These are phyloP conservation scores for Neofusicoccum ribis DNA, from an alignment of 2,329 filamentous ascomycete species.

Conservation along the genomic window DNA sequence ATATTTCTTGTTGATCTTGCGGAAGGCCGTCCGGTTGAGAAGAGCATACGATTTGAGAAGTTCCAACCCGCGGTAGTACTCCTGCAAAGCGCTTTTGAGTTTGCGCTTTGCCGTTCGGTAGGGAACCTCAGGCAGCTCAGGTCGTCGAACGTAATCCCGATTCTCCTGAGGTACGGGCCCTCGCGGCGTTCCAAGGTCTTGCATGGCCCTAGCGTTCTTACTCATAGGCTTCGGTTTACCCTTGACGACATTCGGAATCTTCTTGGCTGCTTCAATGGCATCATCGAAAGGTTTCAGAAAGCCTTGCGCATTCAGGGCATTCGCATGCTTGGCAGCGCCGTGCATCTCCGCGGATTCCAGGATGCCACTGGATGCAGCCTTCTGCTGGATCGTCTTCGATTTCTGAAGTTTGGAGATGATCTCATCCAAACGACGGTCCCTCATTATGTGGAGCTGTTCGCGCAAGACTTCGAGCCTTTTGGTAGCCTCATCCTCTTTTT, in stretches of 20 bases:
- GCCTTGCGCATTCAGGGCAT: neutral
- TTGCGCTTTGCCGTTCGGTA: slow-evolving; percentile 89
- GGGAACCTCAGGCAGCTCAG: slow-evolving; percentile 59
- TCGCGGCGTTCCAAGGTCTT: slow-evolving; percentile 37
- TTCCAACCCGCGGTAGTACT: slow-evolving; percentile 90
- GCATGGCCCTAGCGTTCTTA: slow-evolving; percentile 24
- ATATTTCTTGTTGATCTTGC: slow-evolving; percentile 98
- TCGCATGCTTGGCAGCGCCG: neutral
- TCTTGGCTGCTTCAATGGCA: slow-evolving; percentile 39
- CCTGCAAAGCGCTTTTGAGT: slow-evolving; percentile 85
- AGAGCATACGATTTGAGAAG: slow-evolving; percentile 88
- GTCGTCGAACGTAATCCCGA: slow-evolving; percentile 45
- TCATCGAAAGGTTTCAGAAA: slow-evolving; percentile 26
- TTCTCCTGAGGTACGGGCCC: slow-evolving; percentile 44
- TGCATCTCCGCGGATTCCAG: neutral
- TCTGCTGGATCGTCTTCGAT: slow-evolving; percentile 43
- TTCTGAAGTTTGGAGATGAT: slow-evolving; percentile 52
- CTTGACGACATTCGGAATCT: slow-evolving; percentile 24
- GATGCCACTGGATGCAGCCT: slow-evolving; percentile 41
- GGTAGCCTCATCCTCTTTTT: slow-evolving; percentile 83
- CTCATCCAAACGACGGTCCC: slow-evolving; percentile 77
- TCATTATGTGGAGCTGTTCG: slow-evolving; percentile 90
- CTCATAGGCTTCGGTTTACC: neutral
- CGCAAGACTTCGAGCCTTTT: slow-evolving; percentile 69
- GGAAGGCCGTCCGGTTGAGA: slow-evolving; percentile 88